Evolutionary conservation across 257 asterid species (phyloP), one percentile per base, ranked within the genome.

Genomic region (Perilla frutescens): DNA sequence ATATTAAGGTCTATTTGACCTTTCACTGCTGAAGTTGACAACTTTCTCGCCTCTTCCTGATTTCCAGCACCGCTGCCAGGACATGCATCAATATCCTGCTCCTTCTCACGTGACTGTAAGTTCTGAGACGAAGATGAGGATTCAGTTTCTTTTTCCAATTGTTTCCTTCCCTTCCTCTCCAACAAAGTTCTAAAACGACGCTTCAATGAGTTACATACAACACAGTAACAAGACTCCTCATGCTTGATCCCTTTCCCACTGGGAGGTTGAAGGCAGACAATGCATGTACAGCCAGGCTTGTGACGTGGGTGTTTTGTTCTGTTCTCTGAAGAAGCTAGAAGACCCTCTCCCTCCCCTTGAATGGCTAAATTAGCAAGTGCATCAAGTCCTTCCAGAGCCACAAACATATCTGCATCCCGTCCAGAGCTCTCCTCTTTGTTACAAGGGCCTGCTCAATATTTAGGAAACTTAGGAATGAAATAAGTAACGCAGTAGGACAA

Each of bases 201-300:
- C 66, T 85, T 85, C 43, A 84, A 72, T 13, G 91, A 89, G 65
- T 80, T 77, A 75, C 97, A 93, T 54, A 85, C 87, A 7, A 81
- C 80, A 48, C 96, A 90, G 3, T 83, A 86, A 5, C 98, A 93
- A 11, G 87, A 75, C 59, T 89, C 91, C 66, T 74, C 66, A 81
- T 91, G 97, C 71, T 86, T 89, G 5, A 87, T 79, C 47, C 90
- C 85, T 67, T 87, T 87, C 65, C 96, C 96, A 47, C 92, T 91
- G 37, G 98, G 90, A 44, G 94, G 94, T 77, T 91, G 96, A 77
- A 89, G 81, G 89, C 98, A 93, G 58, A 89, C 93, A 41, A 91
- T 86, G 84, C 98, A 93, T 2, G 85, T 15, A 71, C 98, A 93
- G 66, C 93, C 89, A 62, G 85, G 84, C 64, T 79, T 87, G 63